Evolutionary conservation across 192 early-diverging fungal genomes (phyloP).

Genomic region (Coemansia sp.): DNA sequence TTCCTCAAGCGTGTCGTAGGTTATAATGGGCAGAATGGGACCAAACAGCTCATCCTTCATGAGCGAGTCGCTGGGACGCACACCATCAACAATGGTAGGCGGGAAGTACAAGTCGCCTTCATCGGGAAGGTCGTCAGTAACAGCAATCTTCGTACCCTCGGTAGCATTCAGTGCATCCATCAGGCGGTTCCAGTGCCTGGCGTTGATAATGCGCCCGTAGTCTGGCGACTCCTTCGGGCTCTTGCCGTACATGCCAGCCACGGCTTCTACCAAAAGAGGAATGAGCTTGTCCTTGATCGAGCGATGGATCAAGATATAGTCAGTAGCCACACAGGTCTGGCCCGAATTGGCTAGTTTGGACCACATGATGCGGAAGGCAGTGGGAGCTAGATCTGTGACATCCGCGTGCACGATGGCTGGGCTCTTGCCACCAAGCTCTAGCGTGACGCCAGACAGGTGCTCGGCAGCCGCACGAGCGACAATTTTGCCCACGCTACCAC

Average conservation of each 20-base stretch:
- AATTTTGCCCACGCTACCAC: constrained; percentile 73
- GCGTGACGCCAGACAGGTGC: constrained; percentile 81
- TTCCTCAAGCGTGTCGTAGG: constrained; percentile 62
- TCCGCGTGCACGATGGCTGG: constrained; percentile 69
- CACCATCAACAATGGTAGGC: constrained; percentile 80
- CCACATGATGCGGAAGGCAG: constrained; percentile 75
- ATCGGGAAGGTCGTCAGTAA: constrained; percentile 57
- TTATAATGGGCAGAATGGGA: constrained; percentile 81
- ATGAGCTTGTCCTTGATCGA: constrained; percentile 61
- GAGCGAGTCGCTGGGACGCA: constrained; percentile 58
- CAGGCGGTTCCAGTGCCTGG: constrained; percentile 71
- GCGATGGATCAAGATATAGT: constrained; percentile 75
- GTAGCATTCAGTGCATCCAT: constrained; percentile 48
- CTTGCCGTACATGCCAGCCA: constrained; percentile 52
- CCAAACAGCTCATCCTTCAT: constrained; percentile 93
- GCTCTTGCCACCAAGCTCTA: constrained; percentile 94
- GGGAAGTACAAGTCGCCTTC: constrained; percentile 68
- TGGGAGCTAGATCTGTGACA: constrained; percentile 59
- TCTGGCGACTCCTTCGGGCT: constrained; percentile 53
- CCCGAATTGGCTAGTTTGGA: constrained; percentile 86
- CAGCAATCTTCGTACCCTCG: constrained; percentile 57
- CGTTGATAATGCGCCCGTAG: constrained; percentile 73
- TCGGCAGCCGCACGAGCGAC: constrained; percentile 84
- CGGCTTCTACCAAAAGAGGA: constrained; percentile 50
- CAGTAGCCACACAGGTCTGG: constrained; percentile 88